These are phyloP conservation scores for Nitzschia inconspicua DNA, from an alignment of 108 stramenopile genomes.

Conservation along the genomic window DNA sequence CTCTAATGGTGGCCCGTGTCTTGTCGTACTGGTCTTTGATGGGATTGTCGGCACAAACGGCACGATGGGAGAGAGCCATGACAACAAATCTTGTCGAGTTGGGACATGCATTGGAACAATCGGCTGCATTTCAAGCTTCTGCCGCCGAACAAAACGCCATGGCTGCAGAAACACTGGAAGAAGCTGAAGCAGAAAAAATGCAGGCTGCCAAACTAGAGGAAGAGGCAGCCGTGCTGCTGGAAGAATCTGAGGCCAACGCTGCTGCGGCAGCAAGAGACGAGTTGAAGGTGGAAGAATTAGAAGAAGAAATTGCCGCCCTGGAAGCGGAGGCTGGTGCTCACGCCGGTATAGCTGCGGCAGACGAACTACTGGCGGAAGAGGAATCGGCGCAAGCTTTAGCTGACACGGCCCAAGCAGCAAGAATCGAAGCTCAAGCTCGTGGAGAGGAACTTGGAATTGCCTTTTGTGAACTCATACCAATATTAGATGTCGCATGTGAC, in stretches of 20 bases:
- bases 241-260: background rate
- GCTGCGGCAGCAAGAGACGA: background rate
- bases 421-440: conserved; percentile 2
- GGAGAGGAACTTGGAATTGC: conserved; percentile 10
- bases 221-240: background rate
- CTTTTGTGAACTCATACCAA: conserved; percentile 1
- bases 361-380: background rate
- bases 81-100: background rate
- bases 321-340: background rate
- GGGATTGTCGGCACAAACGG: background rate
- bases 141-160: background rate
- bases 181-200: background rate
- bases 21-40: background rate
- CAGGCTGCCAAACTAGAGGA: background rate
- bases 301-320: background rate
- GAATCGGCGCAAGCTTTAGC: background rate
- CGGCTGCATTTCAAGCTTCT: background rate
- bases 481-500: conserved; percentile 5
- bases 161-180: background rate
- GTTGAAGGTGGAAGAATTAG: background rate
- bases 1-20: no score
- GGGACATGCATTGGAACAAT: background rate
- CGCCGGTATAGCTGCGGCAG: background rate
- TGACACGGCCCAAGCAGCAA: background rate
- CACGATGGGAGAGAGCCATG: conserved; percentile 8